A percentile compares a stretch with the other conserved stretches of the same genome.
phyloP scores from a whole-genome alignment of 306 rosid genomes.

The Cicer chorassanicum region DNA sequence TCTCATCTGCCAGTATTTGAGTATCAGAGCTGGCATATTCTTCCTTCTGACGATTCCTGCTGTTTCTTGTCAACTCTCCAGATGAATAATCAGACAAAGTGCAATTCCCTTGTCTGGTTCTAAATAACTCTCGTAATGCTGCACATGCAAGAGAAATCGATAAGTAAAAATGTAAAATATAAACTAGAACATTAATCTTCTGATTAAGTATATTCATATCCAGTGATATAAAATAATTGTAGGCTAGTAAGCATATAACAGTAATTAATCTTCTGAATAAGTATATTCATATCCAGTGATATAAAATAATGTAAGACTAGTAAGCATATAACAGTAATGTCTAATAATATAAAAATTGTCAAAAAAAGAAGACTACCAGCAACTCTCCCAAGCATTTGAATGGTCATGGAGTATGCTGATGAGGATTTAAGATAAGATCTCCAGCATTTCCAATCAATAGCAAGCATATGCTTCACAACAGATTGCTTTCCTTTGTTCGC shows the following conservation, averaged over 20 bases:
- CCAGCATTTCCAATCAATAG: conserved; percentile 97
- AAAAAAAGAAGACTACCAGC: conserved; percentile 63
- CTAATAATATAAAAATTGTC: conserved; percentile 29
- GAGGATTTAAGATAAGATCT: conserved; percentile 78
- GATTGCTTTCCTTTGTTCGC: conserved; percentile 82
- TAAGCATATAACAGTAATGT: conserved; percentile 12
- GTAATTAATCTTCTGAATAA: conserved; percentile 16
- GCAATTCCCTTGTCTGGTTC: conserved; percentile 61
- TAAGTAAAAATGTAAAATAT: conserved; percentile 30
- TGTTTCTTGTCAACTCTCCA: conserved; percentile 56
- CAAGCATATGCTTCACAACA: conserved; percentile 94
- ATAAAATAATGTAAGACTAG: conserved; percentile 24
- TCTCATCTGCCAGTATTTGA: conserved; percentile 49
- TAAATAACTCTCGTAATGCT: conserved; percentile 84
- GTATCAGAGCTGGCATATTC: conserved; percentile 53
- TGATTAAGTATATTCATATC: conserved; percentile 15
- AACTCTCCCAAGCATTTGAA: conserved; percentile 89
- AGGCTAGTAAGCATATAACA: background rate
- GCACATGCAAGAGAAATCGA: conserved; percentile 45
- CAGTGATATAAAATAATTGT: conserved; percentile 31
- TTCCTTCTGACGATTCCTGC: conserved; percentile 50
- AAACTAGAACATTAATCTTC: conserved; percentile 32
- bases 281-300: conserved; percentile 15
- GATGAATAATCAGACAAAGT: conserved; percentile 61
- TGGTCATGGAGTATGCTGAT: conserved; percentile 77